Evolutionary conservation across 495 filamentous ascomycete genomes (phyloP).

Genomic region (Penicillium atrosanguineum): DNA sequence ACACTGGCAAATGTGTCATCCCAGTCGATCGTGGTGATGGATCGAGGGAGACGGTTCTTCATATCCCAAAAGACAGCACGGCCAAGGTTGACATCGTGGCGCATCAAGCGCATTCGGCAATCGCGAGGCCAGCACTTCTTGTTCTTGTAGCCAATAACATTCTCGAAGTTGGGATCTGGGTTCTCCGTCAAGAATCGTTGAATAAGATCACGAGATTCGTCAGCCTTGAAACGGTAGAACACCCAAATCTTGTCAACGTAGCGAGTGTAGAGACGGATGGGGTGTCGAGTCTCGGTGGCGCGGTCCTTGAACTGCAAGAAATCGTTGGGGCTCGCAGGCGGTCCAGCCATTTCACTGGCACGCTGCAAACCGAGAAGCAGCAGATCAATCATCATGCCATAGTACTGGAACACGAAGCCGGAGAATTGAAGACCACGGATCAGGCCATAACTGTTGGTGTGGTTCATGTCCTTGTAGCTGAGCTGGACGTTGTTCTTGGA

Average conservation of each 20-base stretch:
- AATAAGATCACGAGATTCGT: conserved; percentile 94
- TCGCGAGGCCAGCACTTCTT: conserved; percentile 99
- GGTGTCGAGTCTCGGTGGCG: conserved; percentile 85
- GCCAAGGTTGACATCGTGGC: conserved; percentile 97
- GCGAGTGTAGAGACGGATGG: conserved; percentile 92
- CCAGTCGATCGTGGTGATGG: conserved; percentile 97
- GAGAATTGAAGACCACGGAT: conserved; percentile 98
- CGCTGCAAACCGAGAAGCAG: conserved; percentile 90
- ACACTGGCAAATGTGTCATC: conserved; percentile 99
- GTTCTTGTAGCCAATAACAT: conserved; percentile 97
- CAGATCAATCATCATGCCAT: conserved; percentile 92
- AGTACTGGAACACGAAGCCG: conserved; percentile 98
- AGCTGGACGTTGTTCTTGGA: conserved; percentile 99
- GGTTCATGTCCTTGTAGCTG: conserved; percentile 99
- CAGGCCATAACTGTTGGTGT: conserved; percentile 98
- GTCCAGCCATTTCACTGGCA: conserved; percentile 94
- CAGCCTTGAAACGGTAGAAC: conserved; percentile 87
- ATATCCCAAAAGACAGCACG: conserved; percentile 99
- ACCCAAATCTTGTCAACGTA: conserved; percentile 99
- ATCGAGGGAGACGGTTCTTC: conserved; percentile 93
- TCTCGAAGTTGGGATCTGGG: conserved; percentile 98
- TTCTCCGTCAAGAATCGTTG: conserved; percentile 98
- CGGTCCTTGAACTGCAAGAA: conserved; percentile 96
- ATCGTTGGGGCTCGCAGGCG: conserved; percentile 95
- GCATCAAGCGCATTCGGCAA: conserved; percentile 96